Percentiles rank a stretch among this genome's conserved stretches.
phyloP scores from a whole-genome alignment of 257 asterid species.

The Jaltomata sinuosa region DNA sequence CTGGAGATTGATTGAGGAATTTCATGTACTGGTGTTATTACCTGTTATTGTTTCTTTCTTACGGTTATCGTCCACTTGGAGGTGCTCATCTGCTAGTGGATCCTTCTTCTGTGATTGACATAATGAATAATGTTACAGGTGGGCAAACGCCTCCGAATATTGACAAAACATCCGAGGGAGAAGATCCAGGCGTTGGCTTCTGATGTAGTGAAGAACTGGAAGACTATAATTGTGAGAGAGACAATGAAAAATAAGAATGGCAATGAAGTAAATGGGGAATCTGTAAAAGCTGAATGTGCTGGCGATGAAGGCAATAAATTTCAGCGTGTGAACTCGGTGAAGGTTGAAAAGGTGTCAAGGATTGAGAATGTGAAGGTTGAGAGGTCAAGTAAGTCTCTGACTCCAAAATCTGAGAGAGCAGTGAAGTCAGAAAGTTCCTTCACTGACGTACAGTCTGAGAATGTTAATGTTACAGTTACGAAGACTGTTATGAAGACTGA shows the following conservation, averaged over 20 bases:
- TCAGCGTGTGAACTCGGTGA: conserved; percentile 37
- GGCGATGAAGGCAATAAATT: conserved; percentile 24
- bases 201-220: conserved; percentile 83
- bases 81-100: neutral
- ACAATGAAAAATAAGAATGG: conserved; percentile 48
- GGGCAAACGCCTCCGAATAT: conserved; percentile 77
- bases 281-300: conserved; percentile 20
- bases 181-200: conserved; percentile 71
- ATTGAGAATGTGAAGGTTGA: conserved; percentile 25
- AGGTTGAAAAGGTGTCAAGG: conserved; percentile 6
- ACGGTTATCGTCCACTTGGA: neutral
- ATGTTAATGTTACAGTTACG: too few species aligned
- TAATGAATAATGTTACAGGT: conserved; percentile 35
- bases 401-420: conserved; percentile 20
- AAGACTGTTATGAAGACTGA: conserved; percentile 15
- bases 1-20: neutral
- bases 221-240: conserved; percentile 61
- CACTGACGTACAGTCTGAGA: conserved; percentile 19
- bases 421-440: conserved; percentile 28
- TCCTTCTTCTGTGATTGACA: neutral
- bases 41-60: neutral
- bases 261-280: conserved; percentile 20
- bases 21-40: neutral
- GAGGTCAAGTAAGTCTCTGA: conserved; percentile 5
- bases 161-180: conserved; percentile 75